These are phyloP conservation scores for Starmerella potacharoeniae DNA, from an alignment of 805 yeast species.

Conservation along the genomic window DNA sequence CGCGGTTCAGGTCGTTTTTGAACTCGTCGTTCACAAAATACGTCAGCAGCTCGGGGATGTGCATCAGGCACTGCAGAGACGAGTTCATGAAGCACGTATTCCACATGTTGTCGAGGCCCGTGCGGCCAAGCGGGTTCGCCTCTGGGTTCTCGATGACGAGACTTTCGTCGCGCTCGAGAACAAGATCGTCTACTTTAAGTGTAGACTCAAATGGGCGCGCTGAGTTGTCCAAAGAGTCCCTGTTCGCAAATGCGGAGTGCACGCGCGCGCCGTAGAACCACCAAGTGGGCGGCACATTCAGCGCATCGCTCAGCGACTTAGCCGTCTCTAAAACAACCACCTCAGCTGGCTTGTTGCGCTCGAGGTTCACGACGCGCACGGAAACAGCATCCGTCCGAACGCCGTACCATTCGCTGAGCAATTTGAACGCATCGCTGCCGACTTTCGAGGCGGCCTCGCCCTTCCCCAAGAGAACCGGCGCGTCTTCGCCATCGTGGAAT, in stretches of 20 bases:
- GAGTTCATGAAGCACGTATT: conserved; percentile 92
- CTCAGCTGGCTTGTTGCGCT: conserved; percentile 1
- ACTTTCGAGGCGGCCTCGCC: conserved; percentile 15
- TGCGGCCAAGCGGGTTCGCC: conserved; percentile 87
- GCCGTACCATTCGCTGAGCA: conserved; percentile 13
- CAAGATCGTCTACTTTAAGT: conserved; percentile 6
- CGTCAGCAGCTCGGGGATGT: conserved; percentile 68
- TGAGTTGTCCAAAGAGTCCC: background rate
- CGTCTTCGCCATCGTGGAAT: background rate
- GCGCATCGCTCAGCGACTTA: conserved; percentile 1
- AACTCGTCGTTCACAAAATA: conserved; percentile 55
- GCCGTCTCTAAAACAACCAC: background rate
- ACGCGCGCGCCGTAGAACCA: background rate
- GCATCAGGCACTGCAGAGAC: conserved; percentile 66
- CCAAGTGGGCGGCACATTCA: background rate
- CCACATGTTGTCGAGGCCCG: conserved; percentile 84
- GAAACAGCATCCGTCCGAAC: conserved; percentile 1
- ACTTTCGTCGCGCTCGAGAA: conserved; percentile 6
- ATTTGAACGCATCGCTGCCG: background rate
- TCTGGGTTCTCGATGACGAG: conserved; percentile 41
- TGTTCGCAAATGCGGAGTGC: background rate
- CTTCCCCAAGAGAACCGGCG: conserved; percentile 7
- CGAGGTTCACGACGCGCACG: conserved; percentile 6
- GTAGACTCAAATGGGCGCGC: background rate
- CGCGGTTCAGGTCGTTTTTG: conserved; percentile 53